phyloP scores from a whole-genome alignment of 1,139 yeast genomes.

The Zygotorulaspora mrakii region DNA sequence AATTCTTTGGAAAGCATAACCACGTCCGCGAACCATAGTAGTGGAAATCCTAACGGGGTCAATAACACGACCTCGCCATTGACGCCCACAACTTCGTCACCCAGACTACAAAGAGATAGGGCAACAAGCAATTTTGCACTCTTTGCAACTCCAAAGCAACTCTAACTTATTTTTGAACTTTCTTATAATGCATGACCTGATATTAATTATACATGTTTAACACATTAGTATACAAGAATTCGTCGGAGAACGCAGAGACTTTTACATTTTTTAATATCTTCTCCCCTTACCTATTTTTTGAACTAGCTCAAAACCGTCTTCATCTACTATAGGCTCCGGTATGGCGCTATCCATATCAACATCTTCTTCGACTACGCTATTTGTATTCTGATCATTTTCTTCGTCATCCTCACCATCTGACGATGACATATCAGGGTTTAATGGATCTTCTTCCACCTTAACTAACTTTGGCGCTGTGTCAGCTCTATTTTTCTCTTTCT shows the following conservation, averaged over 20 bases:
- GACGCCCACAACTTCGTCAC: slow-evolving; percentile 18
- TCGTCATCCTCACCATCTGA: slow-evolving; percentile 45
- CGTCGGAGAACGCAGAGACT: not conserved
- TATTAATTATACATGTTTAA: not conserved
- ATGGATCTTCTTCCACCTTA: slow-evolving; percentile 51
- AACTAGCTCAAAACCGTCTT: slow-evolving; percentile 89
- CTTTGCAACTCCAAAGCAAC: slow-evolving; percentile 12
- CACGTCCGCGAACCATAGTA: slow-evolving; percentile 4
- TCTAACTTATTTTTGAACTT: slow-evolving; percentile 2
- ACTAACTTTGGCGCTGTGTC: slow-evolving; percentile 34
- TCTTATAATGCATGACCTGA: not conserved
- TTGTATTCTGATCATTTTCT: slow-evolving; percentile 35
- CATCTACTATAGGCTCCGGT: slow-evolving; percentile 68
- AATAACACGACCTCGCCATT: slow-evolving; percentile 7
- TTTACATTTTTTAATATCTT: slow-evolving; percentile 1
- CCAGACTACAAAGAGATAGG: slow-evolving; percentile 20
- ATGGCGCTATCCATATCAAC: slow-evolving; percentile 38
- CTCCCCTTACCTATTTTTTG: slow-evolving; percentile 56
- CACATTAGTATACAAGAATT: slow-evolving; percentile 1
- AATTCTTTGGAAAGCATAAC: slow-evolving; percentile 18
- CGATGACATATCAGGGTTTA: slow-evolving; percentile 54
- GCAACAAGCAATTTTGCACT: slow-evolving; percentile 9
- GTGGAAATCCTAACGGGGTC: slow-evolving; percentile 3
- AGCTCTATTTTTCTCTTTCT: slow-evolving; percentile 44
- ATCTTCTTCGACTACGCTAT: slow-evolving; percentile 38